These are phyloP conservation scores for Coemansia biformis DNA, from an alignment of 192 early-diverging fungal genomes.

Conservation along the genomic window DNA sequence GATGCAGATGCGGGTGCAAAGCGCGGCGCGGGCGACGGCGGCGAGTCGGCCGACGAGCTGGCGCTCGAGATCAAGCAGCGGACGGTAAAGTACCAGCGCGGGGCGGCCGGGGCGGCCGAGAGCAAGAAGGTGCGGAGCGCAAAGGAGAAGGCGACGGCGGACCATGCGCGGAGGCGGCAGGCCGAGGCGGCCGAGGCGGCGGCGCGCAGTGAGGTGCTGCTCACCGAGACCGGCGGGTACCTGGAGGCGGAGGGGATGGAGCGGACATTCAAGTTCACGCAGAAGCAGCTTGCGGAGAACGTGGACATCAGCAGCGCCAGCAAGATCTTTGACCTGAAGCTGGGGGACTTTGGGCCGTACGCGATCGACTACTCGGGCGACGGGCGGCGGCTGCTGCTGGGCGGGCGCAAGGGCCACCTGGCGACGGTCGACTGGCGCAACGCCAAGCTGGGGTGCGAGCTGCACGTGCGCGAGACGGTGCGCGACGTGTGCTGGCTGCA, in stretches of 20 bases:
- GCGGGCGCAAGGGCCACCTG: conserved; percentile 80
- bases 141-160: conserved; percentile 64
- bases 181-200: conserved; percentile 67
- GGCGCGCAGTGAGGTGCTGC: conserved; percentile 71
- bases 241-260: conserved; percentile 88
- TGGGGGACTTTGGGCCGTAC: conserved; percentile 83
- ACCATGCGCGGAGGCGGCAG: conserved; percentile 55
- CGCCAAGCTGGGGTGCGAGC: conserved; percentile 69
- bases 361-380: conserved; percentile 85
- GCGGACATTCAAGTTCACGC: conserved; percentile 80
- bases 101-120: too few relatives aligned
- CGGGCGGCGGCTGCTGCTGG: conserved; percentile 68
- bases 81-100: conserved; percentile 38
- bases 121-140: conserved; percentile 52
- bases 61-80: conserved; percentile 9
- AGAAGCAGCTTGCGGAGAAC: conserved; percentile 58
- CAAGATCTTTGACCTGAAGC: conserved; percentile 78
- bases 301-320: conserved; percentile 68
- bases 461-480: conserved; percentile 83
- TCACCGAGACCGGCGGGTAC: conserved; percentile 71
- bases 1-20: too few relatives aligned
- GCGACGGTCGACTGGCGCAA: conserved; percentile 88
- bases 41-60: conserved; percentile 7
- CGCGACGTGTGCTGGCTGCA: conserved; percentile 95
- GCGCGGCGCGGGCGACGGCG: too few relatives aligned